Percentiles rank a stretch among this genome's conserved stretches.
phyloP scores from a whole-genome alignment of 805 yeast species.

The Schizosaccharomyces lindneri region DNA sequence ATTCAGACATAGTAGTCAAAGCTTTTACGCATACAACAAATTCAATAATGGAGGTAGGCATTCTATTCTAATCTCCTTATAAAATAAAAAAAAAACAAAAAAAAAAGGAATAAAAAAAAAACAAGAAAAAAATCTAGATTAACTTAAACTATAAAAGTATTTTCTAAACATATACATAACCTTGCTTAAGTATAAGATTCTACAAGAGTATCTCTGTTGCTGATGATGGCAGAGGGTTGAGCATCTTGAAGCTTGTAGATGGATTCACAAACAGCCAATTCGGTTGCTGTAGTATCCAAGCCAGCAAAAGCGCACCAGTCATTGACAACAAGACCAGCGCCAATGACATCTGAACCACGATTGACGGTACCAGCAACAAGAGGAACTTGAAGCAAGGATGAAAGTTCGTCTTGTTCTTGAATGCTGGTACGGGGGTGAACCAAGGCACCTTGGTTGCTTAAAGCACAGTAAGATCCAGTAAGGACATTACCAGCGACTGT shows the following conservation, averaged over 20 bases:
- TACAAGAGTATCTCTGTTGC: constrained; percentile 73
- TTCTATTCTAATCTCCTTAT: too few species aligned
- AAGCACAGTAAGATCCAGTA: constrained; percentile 86
- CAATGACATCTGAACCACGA: constrained; percentile 92
- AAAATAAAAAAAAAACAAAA: too few species aligned
- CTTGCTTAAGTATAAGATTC: constrained; percentile 52
- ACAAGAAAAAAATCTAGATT: too few species aligned
- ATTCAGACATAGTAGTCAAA: too few species aligned
- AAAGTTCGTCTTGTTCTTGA: constrained; percentile 94
- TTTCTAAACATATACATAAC: too few species aligned
- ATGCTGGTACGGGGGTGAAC: constrained; percentile 95
- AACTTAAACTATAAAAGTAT: too few species aligned
- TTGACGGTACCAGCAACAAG: constrained; percentile 95
- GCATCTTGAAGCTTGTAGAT: constrained; percentile 85
- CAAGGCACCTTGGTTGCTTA: constrained; percentile 91
- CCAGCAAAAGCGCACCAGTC: constrained; percentile 97
- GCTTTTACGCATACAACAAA: too few species aligned
- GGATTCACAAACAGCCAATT: constrained; percentile 84
- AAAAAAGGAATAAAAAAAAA: too few species aligned
- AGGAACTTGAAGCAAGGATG: constrained; percentile 87
- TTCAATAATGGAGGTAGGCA: too few species aligned
- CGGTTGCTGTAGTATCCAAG: constrained; percentile 94
- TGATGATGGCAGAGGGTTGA: constrained; percentile 63
- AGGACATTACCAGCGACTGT: constrained; percentile 94
- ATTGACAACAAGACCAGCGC: constrained; percentile 96